These are phyloP conservation scores for Lolium multiflorum DNA, from an alignment of 176 grass and related monocot genomes.

Conservation along the genomic window DNA sequence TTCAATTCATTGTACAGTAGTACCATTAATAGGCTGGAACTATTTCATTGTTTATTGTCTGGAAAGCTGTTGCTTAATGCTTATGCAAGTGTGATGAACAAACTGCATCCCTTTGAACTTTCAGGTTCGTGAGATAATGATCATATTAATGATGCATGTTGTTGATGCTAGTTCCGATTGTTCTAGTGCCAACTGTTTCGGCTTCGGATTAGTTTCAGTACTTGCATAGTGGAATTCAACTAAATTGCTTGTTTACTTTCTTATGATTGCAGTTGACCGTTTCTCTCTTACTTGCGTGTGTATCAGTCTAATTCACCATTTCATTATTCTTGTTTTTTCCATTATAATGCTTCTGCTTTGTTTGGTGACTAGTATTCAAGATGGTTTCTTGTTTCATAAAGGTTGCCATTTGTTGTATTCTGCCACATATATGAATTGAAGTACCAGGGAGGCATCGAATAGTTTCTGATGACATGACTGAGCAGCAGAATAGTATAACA, in stretches of 20 bases:
- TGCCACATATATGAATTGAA: background rate
- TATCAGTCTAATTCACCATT: background rate
- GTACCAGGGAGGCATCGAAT: background rate
- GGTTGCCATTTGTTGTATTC: background rate
- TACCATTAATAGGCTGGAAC: background rate
- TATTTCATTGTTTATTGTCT: background rate
- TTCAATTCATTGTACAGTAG: background rate
- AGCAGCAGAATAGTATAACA: conserved; percentile 6
- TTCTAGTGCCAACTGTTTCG: too few species aligned
- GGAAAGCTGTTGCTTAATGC: background rate
- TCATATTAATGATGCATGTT: background rate
- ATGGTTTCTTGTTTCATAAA: background rate
- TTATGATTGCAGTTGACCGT: too few species aligned
- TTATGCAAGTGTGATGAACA: background rate
- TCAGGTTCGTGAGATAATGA: background rate
- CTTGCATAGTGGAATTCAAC: too few species aligned
- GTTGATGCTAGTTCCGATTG: background rate
- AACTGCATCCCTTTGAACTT: background rate
- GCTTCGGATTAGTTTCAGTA: too few species aligned
- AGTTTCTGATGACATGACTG: background rate
- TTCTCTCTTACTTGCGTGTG: background rate
- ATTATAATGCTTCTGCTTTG: too few species aligned
- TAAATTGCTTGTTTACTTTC: too few species aligned
- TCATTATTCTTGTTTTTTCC: background rate
- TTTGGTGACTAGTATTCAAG: background rate